Percentiles rank a stretch among this genome's conserved stretches.
Conservation (phyloP, 2,329 filamentous ascomycete genomes). For the Phyllachora maydis region DNA sequence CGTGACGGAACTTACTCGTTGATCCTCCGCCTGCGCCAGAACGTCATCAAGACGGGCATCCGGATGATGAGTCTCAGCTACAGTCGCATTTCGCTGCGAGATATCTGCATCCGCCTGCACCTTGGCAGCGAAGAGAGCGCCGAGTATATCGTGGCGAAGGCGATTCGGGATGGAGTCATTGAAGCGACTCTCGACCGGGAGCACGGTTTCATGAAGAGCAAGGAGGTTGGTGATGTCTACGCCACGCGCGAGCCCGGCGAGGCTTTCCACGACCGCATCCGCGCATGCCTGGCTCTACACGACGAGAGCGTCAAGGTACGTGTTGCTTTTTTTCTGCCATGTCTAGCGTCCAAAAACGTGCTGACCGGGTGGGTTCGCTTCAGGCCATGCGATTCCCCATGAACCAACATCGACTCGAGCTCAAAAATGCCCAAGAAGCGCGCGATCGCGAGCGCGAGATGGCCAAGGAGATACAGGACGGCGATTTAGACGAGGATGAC, state of each 20-base stretch:
- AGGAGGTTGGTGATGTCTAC: conserved; percentile 89
- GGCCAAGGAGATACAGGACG: conserved; percentile 97
- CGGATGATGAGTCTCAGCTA: conserved; percentile 98
- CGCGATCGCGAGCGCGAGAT: conserved; percentile 88
- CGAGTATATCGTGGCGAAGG: conserved; percentile 98
- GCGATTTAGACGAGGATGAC: conserved; percentile 91
- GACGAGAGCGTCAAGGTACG: conserved; percentile 94
- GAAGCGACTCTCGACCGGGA: conserved; percentile 89
- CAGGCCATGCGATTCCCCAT: conserved; percentile 98
- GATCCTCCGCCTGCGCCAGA: conserved; percentile 84
- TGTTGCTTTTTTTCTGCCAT: conserved; percentile 1
- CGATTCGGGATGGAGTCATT: conserved; percentile 91
- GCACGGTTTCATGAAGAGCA: conserved; percentile 95
- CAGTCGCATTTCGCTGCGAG: conserved; percentile 86
- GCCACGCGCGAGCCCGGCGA: conserved; percentile 89
- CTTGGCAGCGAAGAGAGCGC: conserved; percentile 92
- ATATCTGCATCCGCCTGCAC: conserved; percentile 90
- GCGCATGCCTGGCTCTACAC: conserved; percentile 74
- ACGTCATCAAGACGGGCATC: conserved; percentile 98
- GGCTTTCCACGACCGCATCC: conserved; percentile 92
- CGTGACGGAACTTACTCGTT: conserved; percentile 90
- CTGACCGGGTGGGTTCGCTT: conserved; percentile 9
- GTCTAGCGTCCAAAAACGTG: not conserved
- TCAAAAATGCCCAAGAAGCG: conserved; percentile 98
- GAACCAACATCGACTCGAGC: conserved; percentile 93